phyloP scores from a whole-genome alignment of 495 filamentous ascomycete species.

The Clavariopsis aquatica region DNA sequence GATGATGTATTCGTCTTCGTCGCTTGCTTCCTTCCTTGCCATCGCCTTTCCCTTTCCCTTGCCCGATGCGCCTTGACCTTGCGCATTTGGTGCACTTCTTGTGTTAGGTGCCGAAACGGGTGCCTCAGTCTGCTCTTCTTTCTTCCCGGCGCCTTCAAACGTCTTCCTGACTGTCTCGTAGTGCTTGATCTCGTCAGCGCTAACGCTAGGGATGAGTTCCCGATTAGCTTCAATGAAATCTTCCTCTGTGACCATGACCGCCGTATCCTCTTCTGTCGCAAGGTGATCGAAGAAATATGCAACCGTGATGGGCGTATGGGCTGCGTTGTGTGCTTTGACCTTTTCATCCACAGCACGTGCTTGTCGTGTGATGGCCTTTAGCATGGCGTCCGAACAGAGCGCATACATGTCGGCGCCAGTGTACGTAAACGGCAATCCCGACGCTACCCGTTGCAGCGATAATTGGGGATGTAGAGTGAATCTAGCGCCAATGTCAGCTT shows the following conservation, averaged over 20 bases:
- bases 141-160: constrained; percentile 63
- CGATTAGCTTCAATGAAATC: constrained; percentile 79
- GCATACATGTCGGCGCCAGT: constrained; percentile 97
- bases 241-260: constrained; percentile 80
- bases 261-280: constrained; percentile 76
- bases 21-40: constrained; percentile 13
- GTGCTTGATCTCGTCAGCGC: constrained; percentile 86
- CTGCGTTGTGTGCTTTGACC: constrained; percentile 62
- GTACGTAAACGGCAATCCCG: constrained; percentile 87
- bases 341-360: constrained; percentile 82
- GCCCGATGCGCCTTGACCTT: constrained; percentile 36
- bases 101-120: background rate
- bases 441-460: constrained; percentile 72
- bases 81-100: background rate
- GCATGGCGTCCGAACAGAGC: constrained; percentile 95
- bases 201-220: constrained; percentile 91
- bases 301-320: constrained; percentile 62
- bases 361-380: constrained; percentile 94
- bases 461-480: constrained; percentile 78
- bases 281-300: constrained; percentile 95
- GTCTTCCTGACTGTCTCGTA: constrained; percentile 79
- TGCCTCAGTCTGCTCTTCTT: constrained; percentile 40
- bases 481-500: constrained; percentile 46
- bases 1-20: constrained; percentile 49
- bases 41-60: constrained; percentile 54